Percentiles rank a stretch among this genome's conserved stretches.
Evolutionary conservation across 441 rosid species (phyloP).

Genomic region (Gossypium laxum): DNA sequence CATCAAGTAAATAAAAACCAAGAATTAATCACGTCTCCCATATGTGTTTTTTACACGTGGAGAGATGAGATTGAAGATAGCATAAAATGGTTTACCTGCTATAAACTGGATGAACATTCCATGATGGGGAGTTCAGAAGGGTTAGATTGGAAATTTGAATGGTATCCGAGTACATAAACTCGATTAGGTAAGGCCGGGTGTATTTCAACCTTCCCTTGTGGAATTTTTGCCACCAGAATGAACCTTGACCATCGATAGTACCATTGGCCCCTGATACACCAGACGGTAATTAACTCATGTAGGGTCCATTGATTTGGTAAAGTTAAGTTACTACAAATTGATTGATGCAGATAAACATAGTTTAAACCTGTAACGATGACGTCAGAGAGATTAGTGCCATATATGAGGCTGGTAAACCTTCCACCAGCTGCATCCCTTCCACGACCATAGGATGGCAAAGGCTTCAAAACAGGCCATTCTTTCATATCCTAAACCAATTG

Average conservation of each 20-base stretch:
- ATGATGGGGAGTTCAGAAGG: slow-evolving; percentile 33
- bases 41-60: not conserved
- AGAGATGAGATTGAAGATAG: not conserved
- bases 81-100: slow-evolving; percentile 33
- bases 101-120: slow-evolving; percentile 63
- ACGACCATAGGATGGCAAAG: slow-evolving; percentile 64
- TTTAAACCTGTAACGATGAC: slow-evolving; percentile 44
- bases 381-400: slow-evolving; percentile 58
- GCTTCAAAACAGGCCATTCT: slow-evolving; percentile 44
- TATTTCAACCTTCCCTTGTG: too few relatives aligned
- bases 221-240: too few relatives aligned
- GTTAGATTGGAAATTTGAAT: too few relatives aligned
- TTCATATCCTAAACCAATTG: slow-evolving; percentile 30
- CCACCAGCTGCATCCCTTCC: slow-evolving; percentile 65
- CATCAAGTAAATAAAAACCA: not conserved
- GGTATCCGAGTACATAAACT: too few relatives aligned
- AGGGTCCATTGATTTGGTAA: not conserved
- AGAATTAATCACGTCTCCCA: not conserved
- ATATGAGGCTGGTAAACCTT: slow-evolving; percentile 53
- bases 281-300: not conserved
- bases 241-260: too few relatives aligned
- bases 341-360: not conserved
- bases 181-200: too few relatives aligned
- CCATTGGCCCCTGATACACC: slow-evolving; percentile 21
- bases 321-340: too few relatives aligned